These are phyloP conservation scores for Phytophthora rubi DNA, from an alignment of 352 stramenopile species.

Conservation along the genomic window DNA sequence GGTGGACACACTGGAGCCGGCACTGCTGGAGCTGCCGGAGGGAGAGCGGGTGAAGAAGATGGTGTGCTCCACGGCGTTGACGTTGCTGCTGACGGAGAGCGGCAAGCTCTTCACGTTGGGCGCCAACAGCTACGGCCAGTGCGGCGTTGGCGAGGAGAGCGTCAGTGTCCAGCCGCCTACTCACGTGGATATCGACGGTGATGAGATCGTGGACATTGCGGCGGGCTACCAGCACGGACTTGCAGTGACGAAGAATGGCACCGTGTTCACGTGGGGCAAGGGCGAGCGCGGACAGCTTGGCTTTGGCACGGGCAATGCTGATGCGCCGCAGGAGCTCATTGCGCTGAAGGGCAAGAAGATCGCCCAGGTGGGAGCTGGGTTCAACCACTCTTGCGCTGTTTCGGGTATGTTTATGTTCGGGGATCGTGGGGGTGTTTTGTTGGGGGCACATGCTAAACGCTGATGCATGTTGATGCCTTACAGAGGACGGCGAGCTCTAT, in stretches of 20 bases:
- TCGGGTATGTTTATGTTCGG: conserved; percentile 35
- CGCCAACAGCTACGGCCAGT: conserved; percentile 85
- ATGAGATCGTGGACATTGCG: conserved; percentile 73
- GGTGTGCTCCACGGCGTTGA: conserved; percentile 84
- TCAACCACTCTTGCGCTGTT: conserved; percentile 81
- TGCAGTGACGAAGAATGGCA: conserved; percentile 66
- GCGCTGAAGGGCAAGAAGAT: conserved; percentile 76
- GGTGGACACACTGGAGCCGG: conserved; percentile 71
- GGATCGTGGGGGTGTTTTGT: neutral
- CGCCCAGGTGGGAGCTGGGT: conserved; percentile 73
- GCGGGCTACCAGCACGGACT: conserved; percentile 84
- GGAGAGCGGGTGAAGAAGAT: conserved; percentile 75
- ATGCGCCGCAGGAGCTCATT: conserved; percentile 76
- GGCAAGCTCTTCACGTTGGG: conserved; percentile 83
- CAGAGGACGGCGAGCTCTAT: conserved; percentile 80
- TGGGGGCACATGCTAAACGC: neutral
- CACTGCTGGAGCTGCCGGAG: conserved; percentile 63
- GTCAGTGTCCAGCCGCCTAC: conserved; percentile 61
- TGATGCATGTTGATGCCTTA: conserved; percentile 8
- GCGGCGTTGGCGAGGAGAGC: conserved; percentile 66
- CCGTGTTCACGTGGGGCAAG: conserved; percentile 86
- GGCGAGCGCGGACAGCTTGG: conserved; percentile 83
- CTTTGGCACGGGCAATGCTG: conserved; percentile 80
- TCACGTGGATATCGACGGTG: conserved; percentile 68
- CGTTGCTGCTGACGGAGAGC: conserved; percentile 74